Percentiles rank a stretch among this genome's conserved stretches.
Conservation (phyloP, 257 asterid genomes). For the Handroanthus guayacan region DNA sequence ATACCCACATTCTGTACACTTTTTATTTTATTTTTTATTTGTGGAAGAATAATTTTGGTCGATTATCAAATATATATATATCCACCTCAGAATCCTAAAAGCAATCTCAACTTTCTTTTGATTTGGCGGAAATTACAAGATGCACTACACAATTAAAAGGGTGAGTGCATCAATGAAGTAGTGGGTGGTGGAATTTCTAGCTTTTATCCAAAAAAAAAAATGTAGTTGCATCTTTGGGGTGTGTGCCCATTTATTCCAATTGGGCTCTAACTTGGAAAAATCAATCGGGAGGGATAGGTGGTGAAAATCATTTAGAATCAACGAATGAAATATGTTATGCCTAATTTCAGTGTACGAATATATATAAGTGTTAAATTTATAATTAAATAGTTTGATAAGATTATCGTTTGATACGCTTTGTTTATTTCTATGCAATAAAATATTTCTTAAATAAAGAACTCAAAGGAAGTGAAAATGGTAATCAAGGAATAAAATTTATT, state of each 20-base stretch:
- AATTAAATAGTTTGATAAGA: too few species aligned
- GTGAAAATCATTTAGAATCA: background rate
- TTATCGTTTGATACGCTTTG: too few species aligned
- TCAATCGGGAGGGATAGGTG: too few species aligned
- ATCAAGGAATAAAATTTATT: too few species aligned
- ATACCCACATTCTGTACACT: conserved; percentile 8
- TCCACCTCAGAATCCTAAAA: background rate
- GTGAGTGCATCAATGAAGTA: background rate
- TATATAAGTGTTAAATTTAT: too few species aligned
- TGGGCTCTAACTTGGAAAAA: background rate
- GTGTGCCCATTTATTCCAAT: background rate
- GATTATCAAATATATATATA: background rate
- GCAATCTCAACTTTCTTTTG: background rate
- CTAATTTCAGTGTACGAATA: too few species aligned
- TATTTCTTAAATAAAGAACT: too few species aligned
- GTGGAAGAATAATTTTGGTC: background rate
- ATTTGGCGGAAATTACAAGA: background rate
- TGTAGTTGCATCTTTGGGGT: background rate
- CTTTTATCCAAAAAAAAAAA: too few species aligned
- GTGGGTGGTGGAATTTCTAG: background rate
- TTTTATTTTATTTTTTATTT: background rate
- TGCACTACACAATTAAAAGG: background rate
- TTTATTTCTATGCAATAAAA: too few species aligned
- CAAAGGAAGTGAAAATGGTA: too few species aligned
- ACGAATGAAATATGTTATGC: too few species aligned